phyloP scores from a whole-genome alignment of 2,329 filamentous ascomycete species.

The Teratosphaeria viscida region DNA sequence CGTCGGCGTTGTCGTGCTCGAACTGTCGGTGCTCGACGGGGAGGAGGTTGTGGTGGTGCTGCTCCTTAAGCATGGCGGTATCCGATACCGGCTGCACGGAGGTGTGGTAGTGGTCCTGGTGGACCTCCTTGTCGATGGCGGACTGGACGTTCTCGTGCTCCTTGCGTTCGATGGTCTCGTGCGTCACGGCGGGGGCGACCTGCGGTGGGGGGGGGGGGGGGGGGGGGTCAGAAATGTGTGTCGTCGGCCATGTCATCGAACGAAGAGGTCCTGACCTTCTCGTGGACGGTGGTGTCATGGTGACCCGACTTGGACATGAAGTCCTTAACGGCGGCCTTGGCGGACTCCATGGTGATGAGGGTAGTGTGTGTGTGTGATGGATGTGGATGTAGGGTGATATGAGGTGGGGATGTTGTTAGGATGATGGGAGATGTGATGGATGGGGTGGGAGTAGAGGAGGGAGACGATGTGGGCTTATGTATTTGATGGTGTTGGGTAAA shows the following conservation, averaged over 20 bases:
- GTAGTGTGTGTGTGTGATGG: not conserved
- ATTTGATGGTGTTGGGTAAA: not conserved
- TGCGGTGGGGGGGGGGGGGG: conserved; percentile 8
- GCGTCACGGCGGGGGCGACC: conserved; percentile 48
- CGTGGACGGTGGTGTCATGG: conserved; percentile 60
- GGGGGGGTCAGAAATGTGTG: not conserved
- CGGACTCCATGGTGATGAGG: conserved; percentile 6
- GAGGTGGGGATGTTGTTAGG: not conserved
- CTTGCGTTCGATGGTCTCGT: conserved; percentile 51
- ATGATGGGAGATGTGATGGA: not conserved
- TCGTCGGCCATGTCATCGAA: not conserved
- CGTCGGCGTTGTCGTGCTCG: conserved; percentile 47
- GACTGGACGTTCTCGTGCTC: conserved; percentile 47
- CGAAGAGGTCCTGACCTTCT: conserved; percentile 28
- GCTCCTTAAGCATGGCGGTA: conserved; percentile 48
- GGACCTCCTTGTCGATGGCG: conserved; percentile 57
- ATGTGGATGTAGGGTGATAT: not conserved
- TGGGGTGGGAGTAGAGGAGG: too few species aligned
- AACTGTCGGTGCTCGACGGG: conserved; percentile 51
- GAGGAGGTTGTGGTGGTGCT: conserved; percentile 50
- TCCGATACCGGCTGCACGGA: conserved; percentile 54
- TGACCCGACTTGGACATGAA: conserved; percentile 53
- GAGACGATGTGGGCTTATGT: not conserved
- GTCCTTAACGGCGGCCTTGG: conserved; percentile 42
- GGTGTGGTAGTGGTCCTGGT: conserved; percentile 64